A percentile compares a stretch with the other conserved stretches of the same genome.
These are phyloP conservation scores for Phytopythium sindhum DNA, from an alignment of 352 stramenopile genomes.

Conservation along the genomic window DNA sequence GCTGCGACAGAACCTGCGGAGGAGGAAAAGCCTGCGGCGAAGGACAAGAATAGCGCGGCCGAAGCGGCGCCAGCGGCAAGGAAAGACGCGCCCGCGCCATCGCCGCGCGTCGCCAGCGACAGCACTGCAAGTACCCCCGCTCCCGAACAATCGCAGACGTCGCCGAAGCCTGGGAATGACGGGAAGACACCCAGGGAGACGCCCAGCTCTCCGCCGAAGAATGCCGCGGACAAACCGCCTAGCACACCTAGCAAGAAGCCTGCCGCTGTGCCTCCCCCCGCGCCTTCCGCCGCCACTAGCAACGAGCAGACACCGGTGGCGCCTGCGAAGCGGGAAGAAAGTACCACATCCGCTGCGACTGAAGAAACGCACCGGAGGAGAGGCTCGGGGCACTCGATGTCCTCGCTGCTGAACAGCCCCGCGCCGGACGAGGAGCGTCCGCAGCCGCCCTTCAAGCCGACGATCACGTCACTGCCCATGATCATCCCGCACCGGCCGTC, in stretches of 20 bases:
- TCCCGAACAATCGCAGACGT: conserved; percentile 19
- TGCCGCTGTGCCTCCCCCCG: conserved; percentile 3
- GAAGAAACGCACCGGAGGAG: conserved; percentile 24
- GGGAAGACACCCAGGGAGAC: conserved; percentile 24
- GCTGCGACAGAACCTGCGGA: neutral
- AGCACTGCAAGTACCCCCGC: conserved; percentile 1
- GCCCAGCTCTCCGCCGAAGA: conserved; percentile 31
- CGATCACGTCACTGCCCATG: conserved; percentile 34
- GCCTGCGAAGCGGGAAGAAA: conserved; percentile 3
- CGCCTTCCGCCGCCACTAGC: conserved; percentile 5
- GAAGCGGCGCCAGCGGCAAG: neutral
- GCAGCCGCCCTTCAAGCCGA: conserved; percentile 23
- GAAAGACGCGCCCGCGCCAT: conserved; percentile 4
- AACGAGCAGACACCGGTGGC: neutral
- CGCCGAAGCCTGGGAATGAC: conserved; percentile 20
- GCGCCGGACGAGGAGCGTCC: conserved; percentile 36
- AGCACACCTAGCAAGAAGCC: conserved; percentile 12
- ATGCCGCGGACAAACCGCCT: conserved; percentile 7
- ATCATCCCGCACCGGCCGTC: conserved; percentile 22
- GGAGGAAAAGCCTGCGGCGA: neutral
- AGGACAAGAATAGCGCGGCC: neutral
- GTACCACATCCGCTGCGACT: neutral
- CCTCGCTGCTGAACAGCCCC: conserved; percentile 68
- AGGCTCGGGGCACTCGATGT: conserved; percentile 58
- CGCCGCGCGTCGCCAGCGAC: neutral